Conservation (phyloP, 129 eudicot genomes). For the Flaveria robusta region DNA sequence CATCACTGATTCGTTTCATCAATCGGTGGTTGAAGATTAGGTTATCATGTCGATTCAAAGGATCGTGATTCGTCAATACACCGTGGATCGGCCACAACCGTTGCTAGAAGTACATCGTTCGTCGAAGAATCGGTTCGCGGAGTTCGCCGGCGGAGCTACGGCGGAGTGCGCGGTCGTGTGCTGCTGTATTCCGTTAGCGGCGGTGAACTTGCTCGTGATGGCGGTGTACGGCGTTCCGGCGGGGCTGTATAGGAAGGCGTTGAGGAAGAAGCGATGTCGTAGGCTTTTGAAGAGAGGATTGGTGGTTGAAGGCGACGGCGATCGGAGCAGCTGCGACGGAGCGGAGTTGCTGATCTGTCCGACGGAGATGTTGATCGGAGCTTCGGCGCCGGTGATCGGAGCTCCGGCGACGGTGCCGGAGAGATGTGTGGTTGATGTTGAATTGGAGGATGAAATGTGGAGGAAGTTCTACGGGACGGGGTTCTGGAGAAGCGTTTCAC, state of each 20-base stretch:
- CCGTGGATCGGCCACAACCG: conserved; percentile 33
- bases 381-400: conserved; percentile 27
- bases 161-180: conserved; percentile 85
- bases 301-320: conserved; percentile 20
- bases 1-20: conserved; percentile 1
- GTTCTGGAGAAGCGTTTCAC: conserved; percentile 73
- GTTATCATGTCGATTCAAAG: conserved; percentile 39
- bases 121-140: conserved; percentile 46
- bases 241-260: conserved; percentile 60
- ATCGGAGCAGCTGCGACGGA: conserved; percentile 28
- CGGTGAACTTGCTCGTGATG: conserved; percentile 45
- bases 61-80: conserved; percentile 33
- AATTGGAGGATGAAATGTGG: conserved; percentile 85
- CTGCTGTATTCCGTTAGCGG: conserved; percentile 66
- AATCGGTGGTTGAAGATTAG: conserved; percentile 13
- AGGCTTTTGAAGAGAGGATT: conserved; percentile 44
- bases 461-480: conserved; percentile 64
- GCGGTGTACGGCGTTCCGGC: conserved; percentile 77
- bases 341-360: conserved; percentile 22
- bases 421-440: conserved; percentile 40
- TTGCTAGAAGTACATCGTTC: conserved; percentile 24
- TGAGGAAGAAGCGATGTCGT: conserved; percentile 50
- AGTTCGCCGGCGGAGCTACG: conserved; percentile 73
- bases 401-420: conserved; percentile 25
- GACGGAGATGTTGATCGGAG: conserved; percentile 27